Base-by-base conservation (phyloP, 2,329 filamentous ascomycete species). In the Curvularia eragrostidis region DNA sequence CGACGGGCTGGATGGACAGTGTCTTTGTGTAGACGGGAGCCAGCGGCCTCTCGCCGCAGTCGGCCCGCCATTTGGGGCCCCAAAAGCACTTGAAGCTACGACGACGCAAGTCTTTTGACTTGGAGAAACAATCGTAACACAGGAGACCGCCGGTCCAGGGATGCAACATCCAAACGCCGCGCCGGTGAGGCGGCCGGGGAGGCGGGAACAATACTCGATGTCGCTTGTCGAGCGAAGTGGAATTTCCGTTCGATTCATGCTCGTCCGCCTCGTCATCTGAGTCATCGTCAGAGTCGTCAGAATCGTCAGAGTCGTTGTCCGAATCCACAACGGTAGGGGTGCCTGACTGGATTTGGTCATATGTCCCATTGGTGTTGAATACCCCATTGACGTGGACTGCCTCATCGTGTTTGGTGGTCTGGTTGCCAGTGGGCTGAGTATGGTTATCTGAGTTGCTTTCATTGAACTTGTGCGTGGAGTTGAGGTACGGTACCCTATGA, bases 101-200 rank as follows among this genome's bases (percentile, higher is more conserved):
- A n/a, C n/a, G n/a, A n/a, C n/a, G n/a, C 5, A 18, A 28, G 56
- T 21, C 65, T 32, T 8, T 58, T 24, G 3, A 52, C 28, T 62
- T 61, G 13, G 58, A 50, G 53, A 63, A 74, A 58, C 72, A 75
- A 8, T 62, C 52, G 53, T 66, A 73, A 54, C 71, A 75, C 3
- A 66, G 28, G 23, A 58, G 7, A 1, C 58, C 55, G 7, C 28
- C 10, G 3, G 47, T 57, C 69, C 71, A 74, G 2, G 70, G 70
- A 39, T 73, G 66, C 15, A 62, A 49, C 65, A 72, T 64, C 68
- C 69, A 74, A 0, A 70, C 64, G 18, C 53, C 52, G 18, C 43
- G 57, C 3, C 48, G 50, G n/a, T n/a, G n/a, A n/a, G n/a, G n/a
- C n/a, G n/a, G n/a, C n/a, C n/a, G n/a, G n/a, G n/a, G n/a, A n/a